Base-by-base conservation (phyloP, 345 rosid species). In the Syzygium grande region DNA sequence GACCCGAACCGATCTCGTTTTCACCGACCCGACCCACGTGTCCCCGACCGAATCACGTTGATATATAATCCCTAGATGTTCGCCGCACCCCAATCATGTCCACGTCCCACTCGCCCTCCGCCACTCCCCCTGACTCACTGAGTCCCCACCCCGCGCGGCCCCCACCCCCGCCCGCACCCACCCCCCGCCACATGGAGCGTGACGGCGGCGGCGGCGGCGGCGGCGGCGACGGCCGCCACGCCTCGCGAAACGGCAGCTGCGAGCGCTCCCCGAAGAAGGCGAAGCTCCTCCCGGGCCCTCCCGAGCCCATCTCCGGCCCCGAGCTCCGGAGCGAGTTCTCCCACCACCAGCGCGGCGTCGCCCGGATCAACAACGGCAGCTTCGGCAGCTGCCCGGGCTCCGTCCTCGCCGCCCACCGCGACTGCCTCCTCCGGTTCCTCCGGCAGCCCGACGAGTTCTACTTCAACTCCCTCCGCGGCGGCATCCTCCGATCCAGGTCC, bases 281-380 rank as follows among this genome's bases (percentile, higher is more conserved):
- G 14, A 38, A 12, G 83, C 83, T 73, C 49, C 15, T 49, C 49
- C 46, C 46, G 46, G 83, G 3, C 12, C 13, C 63, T 11, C 63
- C 83, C 83, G 14, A 4, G 49, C 15, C 49, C 89, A 90, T 95
- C 63, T 86, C 94, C 46, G 51, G 84, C 11, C 54, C 91, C 52
- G 94, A 95, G 89, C 92, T 96, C 87, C 92, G 92, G 84, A 88
- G 94, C 14, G 98, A 97, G 88, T 97, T 97, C 89, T 92, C 95
- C 29, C 98, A 97, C 92, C 99, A 97, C 85, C 95, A 93, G 91
- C 89, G 94, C 41, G 30, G 87, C 86, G 85, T 95, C 51, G 94
- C 97, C 7, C 91, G 98, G 58, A 93, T 97, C 89, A 97, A 97
- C 92, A 97, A 97, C 94, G 99, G 98, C 19, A 96, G 99, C 92